Base-by-base conservation (phyloP, 2,329 filamentous ascomycete genomes). In the Grosmannia penicillata region DNA sequence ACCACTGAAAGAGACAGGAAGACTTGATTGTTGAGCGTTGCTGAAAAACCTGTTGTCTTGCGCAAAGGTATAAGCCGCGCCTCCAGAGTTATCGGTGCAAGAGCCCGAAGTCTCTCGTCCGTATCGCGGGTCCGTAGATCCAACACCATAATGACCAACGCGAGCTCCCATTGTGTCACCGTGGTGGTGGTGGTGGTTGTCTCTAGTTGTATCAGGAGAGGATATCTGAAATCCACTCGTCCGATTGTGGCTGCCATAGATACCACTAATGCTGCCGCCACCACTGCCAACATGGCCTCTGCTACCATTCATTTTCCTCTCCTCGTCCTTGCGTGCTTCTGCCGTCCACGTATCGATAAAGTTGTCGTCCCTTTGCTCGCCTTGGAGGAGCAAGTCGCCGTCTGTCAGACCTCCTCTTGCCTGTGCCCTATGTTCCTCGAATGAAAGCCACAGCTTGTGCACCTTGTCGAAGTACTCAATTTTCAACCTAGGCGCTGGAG, bases 401-500 rank as follows among this genome's bases (percentile, higher is more conserved):
- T 39, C 37, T 8, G 37, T 39, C 25, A 33, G 29, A 8, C 37
- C 37, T n/a, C 17, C 24, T 3, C 38, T 38, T 8, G 32, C 29
- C 8, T 35, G 27, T 7, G 21, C 31, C 28, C 49, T 44, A 36
- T 43, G 41, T 21, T 35, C 19, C 19, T 43, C 39, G 8, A 43
- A 43, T 2, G 24, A 25, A 4, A 32, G 23, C 13, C 35, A 36
- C 14, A 39, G 36, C 1, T 14, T 13, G 6, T 29, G 31, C 1
- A 43, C 35, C 19, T 36, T 38, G 3, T 4, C 8, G 21, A 43
- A 43, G 32, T 43, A 38, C 6, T 13, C 17, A 13, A 34, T 11
- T 4, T 33, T 21, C 11, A 39, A 18, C 8, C 30, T 19, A 13
- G 37, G 37, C 17, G 23, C 35, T 15, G 26, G 26, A 15, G 15